Conservation (phyloP, 768 basidiomycete species). For the Daedalea quercina region DNA sequence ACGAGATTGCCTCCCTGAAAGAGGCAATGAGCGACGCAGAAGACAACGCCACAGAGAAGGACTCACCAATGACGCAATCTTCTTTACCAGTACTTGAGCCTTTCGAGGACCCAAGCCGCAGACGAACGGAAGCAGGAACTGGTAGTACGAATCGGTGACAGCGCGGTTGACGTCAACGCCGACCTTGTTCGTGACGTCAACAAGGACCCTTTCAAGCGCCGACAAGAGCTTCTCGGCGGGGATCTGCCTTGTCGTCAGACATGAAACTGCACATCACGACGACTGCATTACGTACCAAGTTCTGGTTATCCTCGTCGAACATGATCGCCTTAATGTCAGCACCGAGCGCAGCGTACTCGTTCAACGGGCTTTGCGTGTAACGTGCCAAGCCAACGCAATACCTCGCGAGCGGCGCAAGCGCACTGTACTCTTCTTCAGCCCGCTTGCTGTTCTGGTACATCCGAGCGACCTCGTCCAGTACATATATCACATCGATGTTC, state of each 20-base stretch:
- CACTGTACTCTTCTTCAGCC: constrained; percentile 76
- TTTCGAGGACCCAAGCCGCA: constrained; percentile 94
- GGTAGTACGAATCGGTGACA: constrained; percentile 83
- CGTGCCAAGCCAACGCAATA: constrained; percentile 94
- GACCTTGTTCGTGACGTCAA: constrained; percentile 86
- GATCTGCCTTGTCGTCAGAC: constrained; percentile 42
- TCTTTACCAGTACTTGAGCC: constrained; percentile 75
- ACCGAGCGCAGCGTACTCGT: constrained; percentile 90
- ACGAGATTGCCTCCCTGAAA: constrained; percentile 77
- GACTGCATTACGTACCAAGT: constrained; percentile 38
- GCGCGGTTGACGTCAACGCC: constrained; percentile 97
- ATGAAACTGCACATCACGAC: not conserved
- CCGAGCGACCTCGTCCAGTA: constrained; percentile 86
- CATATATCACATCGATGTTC: constrained; percentile 72
- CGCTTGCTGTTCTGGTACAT: constrained; percentile 90
- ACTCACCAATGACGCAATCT: constrained; percentile 70
- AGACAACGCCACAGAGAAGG: not conserved
- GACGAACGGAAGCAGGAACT: constrained; percentile 81
- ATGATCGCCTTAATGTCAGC: constrained; percentile 76
- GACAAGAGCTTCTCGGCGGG: constrained; percentile 77
- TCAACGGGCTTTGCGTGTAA: constrained; percentile 89
- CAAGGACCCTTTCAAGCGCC: constrained; percentile 79
- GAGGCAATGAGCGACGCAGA: not conserved
- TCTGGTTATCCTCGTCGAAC: constrained; percentile 82
- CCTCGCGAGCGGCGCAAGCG: constrained; percentile 69